Percentiles rank a stretch among this genome's conserved stretches.
These are phyloP conservation scores for Linaria vulgaris DNA, from an alignment of 257 asterid genomes.

Conservation along the genomic window DNA sequence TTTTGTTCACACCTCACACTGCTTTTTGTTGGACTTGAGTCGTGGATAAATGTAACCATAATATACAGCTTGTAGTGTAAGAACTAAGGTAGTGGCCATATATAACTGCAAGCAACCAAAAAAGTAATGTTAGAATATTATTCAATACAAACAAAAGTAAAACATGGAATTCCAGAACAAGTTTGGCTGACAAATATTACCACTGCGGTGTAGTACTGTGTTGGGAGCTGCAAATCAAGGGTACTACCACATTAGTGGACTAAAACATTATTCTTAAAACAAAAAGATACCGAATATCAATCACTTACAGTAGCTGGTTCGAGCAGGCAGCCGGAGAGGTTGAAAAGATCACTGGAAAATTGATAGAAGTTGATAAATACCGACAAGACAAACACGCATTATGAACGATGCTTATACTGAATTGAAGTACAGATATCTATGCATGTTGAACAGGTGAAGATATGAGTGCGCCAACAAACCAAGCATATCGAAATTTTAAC, in stretches of 20 bases:
- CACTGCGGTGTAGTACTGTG: slow-evolving; percentile 68
- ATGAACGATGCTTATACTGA: not conserved
- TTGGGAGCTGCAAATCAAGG: slow-evolving; percentile 65
- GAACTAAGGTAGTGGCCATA: slow-evolving; percentile 45
- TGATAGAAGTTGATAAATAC: slow-evolving; percentile 12
- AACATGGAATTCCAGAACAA: slow-evolving; percentile 6
- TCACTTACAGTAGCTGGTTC: slow-evolving; percentile 72
- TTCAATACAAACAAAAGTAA: slow-evolving; percentile 13
- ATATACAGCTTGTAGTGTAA: slow-evolving; percentile 52
- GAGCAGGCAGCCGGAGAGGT: slow-evolving; percentile 64
- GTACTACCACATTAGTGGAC: slow-evolving; percentile 14
- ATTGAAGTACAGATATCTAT: not conserved
- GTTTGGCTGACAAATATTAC: slow-evolving; percentile 33
- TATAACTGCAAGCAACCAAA: slow-evolving; percentile 46
- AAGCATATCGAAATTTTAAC: not conserved
- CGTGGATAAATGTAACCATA: slow-evolving; percentile 50
- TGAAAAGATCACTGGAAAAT: slow-evolving; percentile 61
- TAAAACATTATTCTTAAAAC: slow-evolving; percentile 5
- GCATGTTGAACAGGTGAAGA: not conserved
- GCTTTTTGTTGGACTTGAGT: slow-evolving; percentile 38
- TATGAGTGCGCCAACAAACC: not conserved
- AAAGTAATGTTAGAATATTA: slow-evolving; percentile 17
- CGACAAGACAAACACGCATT: not conserved
- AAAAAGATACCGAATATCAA: slow-evolving; percentile 1
- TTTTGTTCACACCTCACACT: slow-evolving; percentile 45